Evolutionary conservation across 208 protist species (phyloP).

Genomic region (Leishmania braziliensis): DNA sequence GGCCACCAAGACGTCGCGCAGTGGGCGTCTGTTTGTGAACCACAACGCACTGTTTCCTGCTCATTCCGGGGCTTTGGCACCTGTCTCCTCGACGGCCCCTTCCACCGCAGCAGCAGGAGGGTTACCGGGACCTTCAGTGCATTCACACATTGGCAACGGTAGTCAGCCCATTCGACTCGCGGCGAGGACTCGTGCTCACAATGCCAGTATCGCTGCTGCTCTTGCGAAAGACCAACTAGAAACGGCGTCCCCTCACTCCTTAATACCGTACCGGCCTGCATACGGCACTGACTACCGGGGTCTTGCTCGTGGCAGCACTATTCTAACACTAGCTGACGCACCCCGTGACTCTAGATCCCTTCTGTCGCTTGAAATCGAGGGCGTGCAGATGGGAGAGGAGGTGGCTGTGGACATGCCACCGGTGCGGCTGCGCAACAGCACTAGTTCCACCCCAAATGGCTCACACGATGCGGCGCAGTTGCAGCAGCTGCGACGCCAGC

Average conservation of each 20-base stretch:
- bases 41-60: constrained; percentile 14
- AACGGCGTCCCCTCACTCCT: not conserved
- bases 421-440: constrained; percentile 25
- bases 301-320: constrained; percentile 19
- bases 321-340: not conserved
- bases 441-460: not conserved
- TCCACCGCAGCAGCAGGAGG: not conserved
- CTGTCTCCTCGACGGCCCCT: not conserved
- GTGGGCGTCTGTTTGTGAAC: constrained; percentile 24
- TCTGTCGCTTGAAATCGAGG: constrained; percentile 48
- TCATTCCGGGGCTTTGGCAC: not conserved
- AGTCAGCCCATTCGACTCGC: not conserved
- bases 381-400: constrained; percentile 74
- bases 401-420: constrained; percentile 29
- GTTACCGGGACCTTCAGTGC: not conserved
- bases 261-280: not conserved
- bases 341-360: not conserved
- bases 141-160: not conserved
- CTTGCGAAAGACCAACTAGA: not conserved
- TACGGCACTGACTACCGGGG: constrained; percentile 12
- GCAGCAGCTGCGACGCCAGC: constrained; percentile 27
- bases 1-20: constrained; percentile 7
- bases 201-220: not conserved
- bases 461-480: constrained; percentile 21
- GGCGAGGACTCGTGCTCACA: not conserved